Conservation (phyloP, 306 rosid genomes). For the Quillaja saponaria region DNA sequence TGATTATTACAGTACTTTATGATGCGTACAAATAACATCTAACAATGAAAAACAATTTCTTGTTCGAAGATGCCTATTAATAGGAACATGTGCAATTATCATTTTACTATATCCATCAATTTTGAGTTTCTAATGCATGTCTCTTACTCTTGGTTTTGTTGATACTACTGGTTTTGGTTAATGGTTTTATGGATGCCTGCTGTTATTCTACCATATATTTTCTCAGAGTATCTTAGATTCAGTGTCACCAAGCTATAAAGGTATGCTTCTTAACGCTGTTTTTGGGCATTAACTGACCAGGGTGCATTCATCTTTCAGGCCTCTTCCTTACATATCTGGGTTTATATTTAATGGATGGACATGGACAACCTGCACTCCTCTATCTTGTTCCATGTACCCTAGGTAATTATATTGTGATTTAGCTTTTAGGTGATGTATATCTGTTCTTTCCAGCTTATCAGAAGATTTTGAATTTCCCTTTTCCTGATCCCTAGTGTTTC, state of each 20-base stretch:
- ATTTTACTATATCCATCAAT: too few species aligned
- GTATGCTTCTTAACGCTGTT: too few species aligned
- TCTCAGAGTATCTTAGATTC: slow-evolving; percentile 2
- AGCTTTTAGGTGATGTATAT: too few species aligned
- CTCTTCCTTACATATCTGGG: slow-evolving; percentile 71
- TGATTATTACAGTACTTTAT: background rate
- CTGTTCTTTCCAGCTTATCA: background rate
- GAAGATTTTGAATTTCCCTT: background rate
- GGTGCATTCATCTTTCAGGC: slow-evolving; percentile 41
- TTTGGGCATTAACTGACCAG: slow-evolving; percentile 18
- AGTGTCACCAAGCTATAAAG: slow-evolving; percentile 1
- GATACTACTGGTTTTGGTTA: slow-evolving; percentile 25
- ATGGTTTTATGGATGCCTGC: slow-evolving; percentile 13
- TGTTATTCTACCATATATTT: slow-evolving; percentile 7
- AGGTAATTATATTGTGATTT: slow-evolving; percentile 49
- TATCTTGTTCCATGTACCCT: slow-evolving; percentile 97
- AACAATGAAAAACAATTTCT: too few species aligned
- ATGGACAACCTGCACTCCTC: slow-evolving; percentile 97
- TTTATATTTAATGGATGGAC: slow-evolving; percentile 78
- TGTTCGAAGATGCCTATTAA: too few species aligned
- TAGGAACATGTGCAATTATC: too few species aligned
- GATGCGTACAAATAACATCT: too few species aligned
- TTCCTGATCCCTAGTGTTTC: background rate
- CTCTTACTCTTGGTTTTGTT: slow-evolving; percentile 7
- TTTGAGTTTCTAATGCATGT: background rate